Evolutionary conservation across 106 monocot genomes (phyloP).

Genomic region (Gastrodia elata): DNA sequence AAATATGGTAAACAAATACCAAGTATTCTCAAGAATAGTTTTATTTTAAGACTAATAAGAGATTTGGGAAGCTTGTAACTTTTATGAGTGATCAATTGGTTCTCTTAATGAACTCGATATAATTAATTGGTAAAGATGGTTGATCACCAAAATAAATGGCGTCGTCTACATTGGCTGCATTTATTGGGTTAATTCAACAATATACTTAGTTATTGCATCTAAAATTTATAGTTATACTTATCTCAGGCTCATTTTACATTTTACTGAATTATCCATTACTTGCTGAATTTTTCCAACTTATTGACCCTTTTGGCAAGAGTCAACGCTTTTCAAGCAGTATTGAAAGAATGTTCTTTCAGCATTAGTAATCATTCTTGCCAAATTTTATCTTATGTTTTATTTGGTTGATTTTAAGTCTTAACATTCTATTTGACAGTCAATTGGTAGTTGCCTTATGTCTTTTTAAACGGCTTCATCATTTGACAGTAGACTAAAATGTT

Average conservation of each 20-base stretch:
- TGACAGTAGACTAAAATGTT: neutral
- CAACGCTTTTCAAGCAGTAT: neutral
- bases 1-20: no score
- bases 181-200: neutral
- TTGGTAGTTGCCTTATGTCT: neutral
- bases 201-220: neutral
- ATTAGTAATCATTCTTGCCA: neutral
- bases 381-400: neutral
- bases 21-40: no score
- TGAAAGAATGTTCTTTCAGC: neutral
- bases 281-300: no score
- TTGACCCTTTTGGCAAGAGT: neutral
- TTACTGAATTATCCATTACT: neutral
- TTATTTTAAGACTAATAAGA: no score
- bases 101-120: no score
- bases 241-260: neutral
- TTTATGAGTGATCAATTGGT: no score
- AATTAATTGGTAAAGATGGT: no score
- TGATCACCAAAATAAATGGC: no score
- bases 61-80: no score
- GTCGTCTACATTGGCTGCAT: neutral
- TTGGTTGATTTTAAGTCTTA: neutral
- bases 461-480: neutral
- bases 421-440: neutral
- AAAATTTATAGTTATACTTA: neutral